Conservation (phyloP, 1,284 basidiomycete species). For the Trametes sp. region DNA sequence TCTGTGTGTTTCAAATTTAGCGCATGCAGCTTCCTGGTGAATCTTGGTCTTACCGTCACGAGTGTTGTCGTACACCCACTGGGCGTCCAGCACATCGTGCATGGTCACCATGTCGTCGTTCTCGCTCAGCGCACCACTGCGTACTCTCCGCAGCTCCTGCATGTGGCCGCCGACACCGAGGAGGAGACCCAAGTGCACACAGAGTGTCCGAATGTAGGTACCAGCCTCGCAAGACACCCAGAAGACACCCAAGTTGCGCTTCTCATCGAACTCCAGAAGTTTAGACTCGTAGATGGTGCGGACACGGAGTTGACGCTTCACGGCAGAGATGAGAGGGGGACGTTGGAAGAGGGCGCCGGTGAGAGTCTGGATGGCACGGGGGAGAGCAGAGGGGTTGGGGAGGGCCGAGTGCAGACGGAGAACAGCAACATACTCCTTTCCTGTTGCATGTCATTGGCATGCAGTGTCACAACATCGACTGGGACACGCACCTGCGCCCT, state of each 20-base stretch:
- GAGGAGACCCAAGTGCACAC: conserved; percentile 95
- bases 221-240: conserved; percentile 99
- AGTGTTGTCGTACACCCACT: conserved; percentile 99
- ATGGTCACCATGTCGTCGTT: conserved; percentile 99
- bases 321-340: conserved; percentile 98
- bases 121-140: conserved; percentile 96
- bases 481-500: conserved; percentile 80
- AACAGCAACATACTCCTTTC: conserved; percentile 99
- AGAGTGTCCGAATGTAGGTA: conserved; percentile 98
- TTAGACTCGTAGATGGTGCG: conserved; percentile 98
- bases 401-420: conserved; percentile 90
- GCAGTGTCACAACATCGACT: background rate
- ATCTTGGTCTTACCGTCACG: conserved; percentile 73
- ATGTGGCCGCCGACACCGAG: conserved; percentile 99
- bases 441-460: conserved; percentile 47
- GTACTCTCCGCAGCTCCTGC: conserved; percentile 97
- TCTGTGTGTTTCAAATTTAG: conserved; percentile 60
- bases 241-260: conserved; percentile 96
- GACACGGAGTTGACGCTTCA: conserved; percentile 98
- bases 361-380: conserved; percentile 94
- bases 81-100: conserved; percentile 99
- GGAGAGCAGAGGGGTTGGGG: conserved; percentile 84
- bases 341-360: conserved; percentile 99
- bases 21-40: background rate
- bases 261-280: conserved; percentile 97